Conservation (phyloP, 352 stramenopile species). For the Globisporangium perplexum region DNA sequence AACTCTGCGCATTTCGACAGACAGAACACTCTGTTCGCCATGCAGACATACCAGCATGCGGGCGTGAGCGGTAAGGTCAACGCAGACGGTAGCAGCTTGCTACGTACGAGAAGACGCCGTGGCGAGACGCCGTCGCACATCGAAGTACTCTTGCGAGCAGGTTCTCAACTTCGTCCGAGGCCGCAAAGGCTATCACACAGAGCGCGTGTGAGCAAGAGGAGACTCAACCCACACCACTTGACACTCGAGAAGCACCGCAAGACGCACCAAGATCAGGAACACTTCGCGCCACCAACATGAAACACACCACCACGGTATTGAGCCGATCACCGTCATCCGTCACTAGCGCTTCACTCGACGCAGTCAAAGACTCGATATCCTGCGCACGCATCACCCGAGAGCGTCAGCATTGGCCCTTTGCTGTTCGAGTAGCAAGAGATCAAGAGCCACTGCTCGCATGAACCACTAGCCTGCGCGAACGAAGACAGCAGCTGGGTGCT, state of each 20-base stretch:
- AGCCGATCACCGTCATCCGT: conserved; percentile 23
- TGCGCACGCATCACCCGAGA: conserved; percentile 9
- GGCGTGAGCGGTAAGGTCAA: background rate
- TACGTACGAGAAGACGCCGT: conserved; percentile 42
- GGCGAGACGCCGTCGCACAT: conserved; percentile 18
- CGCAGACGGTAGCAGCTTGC: background rate
- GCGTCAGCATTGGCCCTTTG: too few species aligned
- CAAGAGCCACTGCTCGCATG: background rate
- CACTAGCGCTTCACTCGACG: conserved; percentile 17
- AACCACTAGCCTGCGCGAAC: conserved; percentile 38
- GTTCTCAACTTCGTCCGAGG: conserved; percentile 11
- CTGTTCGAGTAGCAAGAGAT: background rate
- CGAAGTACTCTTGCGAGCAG: conserved; percentile 26
- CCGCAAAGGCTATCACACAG: conserved; percentile 7
- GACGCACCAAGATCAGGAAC: conserved; percentile 40
- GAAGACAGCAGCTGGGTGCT: conserved; percentile 56
- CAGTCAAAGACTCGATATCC: conserved; percentile 45
- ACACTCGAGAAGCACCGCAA: too few species aligned
- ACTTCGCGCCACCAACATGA: conserved; percentile 49
- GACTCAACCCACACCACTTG: background rate
- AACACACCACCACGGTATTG: conserved; percentile 39
- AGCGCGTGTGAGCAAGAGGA: conserved; percentile 2
- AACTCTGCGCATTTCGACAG: conserved; percentile 37
- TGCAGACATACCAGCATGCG: background rate
- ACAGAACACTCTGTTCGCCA: conserved; percentile 18